Base-by-base conservation (phyloP, 2,329 filamentous ascomycete genomes). In the Colletotrichum sp. region DNA sequence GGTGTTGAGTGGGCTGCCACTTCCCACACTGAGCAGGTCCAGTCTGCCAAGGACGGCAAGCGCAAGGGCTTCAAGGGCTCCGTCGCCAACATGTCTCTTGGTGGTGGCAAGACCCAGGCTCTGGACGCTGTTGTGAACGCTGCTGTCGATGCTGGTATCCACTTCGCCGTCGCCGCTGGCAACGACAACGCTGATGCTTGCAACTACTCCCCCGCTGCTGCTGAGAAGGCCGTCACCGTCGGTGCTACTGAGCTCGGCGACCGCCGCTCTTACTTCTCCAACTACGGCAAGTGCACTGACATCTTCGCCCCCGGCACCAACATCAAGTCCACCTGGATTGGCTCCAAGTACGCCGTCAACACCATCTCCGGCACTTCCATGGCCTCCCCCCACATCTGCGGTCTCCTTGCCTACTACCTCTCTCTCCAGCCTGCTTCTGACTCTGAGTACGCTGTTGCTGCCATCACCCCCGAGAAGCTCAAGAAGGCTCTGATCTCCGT, bases 311-410 rank as follows among this genome's bases (percentile, higher is more conserved):
- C 97, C 77, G 97, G 97, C 83, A 91, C 98, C 82, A 98, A 96
- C 93, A 98, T 99, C 82, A 92, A 95, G 82, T 99, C 97, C 79
- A 99, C 97, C 85, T 99, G 97, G 97, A 98, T 98, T 82, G 97
- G 98, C 85, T 96, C 94, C 92, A 94, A 97, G 87, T 93, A 96
- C 83, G 96, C 97, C 83, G 92, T 95, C 89, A 99, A 99, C 93
- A 98, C 95, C 88, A 99, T 99, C 89, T 99, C 96, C 57, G 97
- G 97, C 86, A 99, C 97, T 80, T 99, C 97, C 71, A 99, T 99
- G 97, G 97, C 97, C 78, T 99, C 97, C 78, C 97, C 97, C 81
- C 97, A 99, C 87, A 94, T 99, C 84, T 94, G 93, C 84, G 97
- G 97, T 92, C 95, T 99, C 78, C 90, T 99, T 82, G 97, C 97